Percentiles rank a stretch among this genome's conserved stretches.
These are phyloP conservation scores for Quercus phellos DNA, from an alignment of 331 rosid genomes.

Conservation along the genomic window DNA sequence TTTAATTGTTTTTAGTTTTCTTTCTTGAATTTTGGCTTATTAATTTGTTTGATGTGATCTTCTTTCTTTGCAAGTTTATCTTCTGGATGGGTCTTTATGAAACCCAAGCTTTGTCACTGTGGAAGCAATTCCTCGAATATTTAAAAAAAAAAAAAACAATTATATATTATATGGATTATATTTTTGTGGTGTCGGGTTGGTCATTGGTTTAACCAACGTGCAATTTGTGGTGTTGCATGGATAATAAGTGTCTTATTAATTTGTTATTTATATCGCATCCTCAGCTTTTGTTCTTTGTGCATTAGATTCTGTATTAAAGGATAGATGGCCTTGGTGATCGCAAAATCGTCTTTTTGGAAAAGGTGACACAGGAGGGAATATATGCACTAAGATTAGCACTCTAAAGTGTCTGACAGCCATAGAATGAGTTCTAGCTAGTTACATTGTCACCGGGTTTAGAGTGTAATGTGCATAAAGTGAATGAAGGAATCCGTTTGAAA, in stretches of 20 bases:
- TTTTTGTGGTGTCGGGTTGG: constrained; percentile 12
- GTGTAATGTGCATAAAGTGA: constrained; percentile 41
- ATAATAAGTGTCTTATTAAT: constrained; percentile 17
- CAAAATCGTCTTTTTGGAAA: constrained; percentile 44
- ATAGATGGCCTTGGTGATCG: constrained; percentile 39
- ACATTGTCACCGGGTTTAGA: constrained; percentile 30
- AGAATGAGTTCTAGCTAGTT: constrained; percentile 45
- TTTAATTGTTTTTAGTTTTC: not conserved
- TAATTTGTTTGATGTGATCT: constrained; percentile 1
- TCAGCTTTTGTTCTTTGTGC: constrained; percentile 24
- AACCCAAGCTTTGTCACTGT: constrained; percentile 11
- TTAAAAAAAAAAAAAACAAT: not conserved
- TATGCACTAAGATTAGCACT: constrained; percentile 52
- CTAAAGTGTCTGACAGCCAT: constrained; percentile 51
- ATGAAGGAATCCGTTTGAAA: constrained; percentile 48
- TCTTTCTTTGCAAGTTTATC: not conserved
- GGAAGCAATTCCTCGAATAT: not conserved
- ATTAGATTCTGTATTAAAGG: constrained; percentile 46
- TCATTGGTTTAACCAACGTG: constrained; percentile 9
- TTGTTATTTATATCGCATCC: constrained; percentile 17
- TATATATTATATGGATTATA: constrained; percentile 6
- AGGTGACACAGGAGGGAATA: constrained; percentile 66
- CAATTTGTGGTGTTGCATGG: constrained; percentile 11
- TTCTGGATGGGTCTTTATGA: constrained; percentile 11
- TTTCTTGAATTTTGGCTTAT: not conserved